Evolutionary conservation across 257 asterid species (phyloP).

Genomic region (Salvia splendens): DNA sequence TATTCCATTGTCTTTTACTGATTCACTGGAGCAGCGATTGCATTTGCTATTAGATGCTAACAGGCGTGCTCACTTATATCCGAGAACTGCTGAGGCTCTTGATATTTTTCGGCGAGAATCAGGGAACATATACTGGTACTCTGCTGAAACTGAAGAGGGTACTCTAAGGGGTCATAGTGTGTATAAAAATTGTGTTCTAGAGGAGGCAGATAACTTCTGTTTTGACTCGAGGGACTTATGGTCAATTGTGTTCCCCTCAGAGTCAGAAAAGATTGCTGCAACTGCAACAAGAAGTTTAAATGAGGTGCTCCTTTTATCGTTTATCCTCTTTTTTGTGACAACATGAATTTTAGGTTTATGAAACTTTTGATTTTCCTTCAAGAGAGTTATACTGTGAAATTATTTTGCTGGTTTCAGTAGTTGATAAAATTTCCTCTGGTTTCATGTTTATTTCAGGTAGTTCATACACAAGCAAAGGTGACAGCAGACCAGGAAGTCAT

Average conservation of each 20-base stretch:
- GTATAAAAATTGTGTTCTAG: slow-evolving; percentile 53
- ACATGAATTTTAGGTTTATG: slow-evolving; percentile 3
- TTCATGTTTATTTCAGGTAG: slow-evolving; percentile 57
- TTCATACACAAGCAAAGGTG: slow-evolving; percentile 97
- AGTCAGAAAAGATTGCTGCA: slow-evolving; percentile 81
- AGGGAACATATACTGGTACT: slow-evolving; percentile 86
- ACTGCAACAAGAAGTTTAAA: slow-evolving; percentile 70
- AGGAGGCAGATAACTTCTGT: slow-evolving; percentile 65
- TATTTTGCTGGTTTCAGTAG: slow-evolving; percentile 5
- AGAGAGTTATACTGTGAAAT: slow-evolving; percentile 20
- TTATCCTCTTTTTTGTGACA: slow-evolving; percentile 25
- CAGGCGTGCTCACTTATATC: slow-evolving; percentile 70
- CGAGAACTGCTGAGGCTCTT: slow-evolving; percentile 86
- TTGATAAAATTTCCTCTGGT: not conserved
- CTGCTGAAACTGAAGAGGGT: slow-evolving; percentile 63
- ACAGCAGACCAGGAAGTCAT: slow-evolving; percentile 87
- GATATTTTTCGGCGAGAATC: slow-evolving; percentile 60
- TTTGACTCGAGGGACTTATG: slow-evolving; percentile 68
- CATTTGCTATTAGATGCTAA: slow-evolving; percentile 75
- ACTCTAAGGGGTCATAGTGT: slow-evolving; percentile 75
- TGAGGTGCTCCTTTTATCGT: slow-evolving; percentile 61
- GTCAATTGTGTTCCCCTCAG: slow-evolving; percentile 86
- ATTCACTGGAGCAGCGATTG: slow-evolving; percentile 81
- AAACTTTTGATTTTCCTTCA: slow-evolving; percentile 17
- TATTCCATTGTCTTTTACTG: slow-evolving; percentile 82